These are phyloP conservation scores for Brassica hybrid DNA, from an alignment of 441 rosid species.

Conservation along the genomic window DNA sequence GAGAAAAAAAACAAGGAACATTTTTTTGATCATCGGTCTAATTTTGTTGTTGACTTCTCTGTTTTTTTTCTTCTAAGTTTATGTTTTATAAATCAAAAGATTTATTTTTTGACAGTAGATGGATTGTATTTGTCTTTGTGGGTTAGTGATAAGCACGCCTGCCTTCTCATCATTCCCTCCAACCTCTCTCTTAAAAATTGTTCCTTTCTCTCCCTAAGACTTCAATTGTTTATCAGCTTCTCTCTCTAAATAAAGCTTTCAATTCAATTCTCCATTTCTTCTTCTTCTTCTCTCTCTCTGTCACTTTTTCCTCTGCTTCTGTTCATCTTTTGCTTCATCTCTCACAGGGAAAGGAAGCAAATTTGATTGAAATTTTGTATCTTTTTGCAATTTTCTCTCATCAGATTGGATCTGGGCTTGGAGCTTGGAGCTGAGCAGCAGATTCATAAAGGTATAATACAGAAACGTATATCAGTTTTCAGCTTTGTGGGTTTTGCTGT, in stretches of 20 bases:
- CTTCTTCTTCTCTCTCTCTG: background rate
- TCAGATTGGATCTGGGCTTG: constrained; percentile 75
- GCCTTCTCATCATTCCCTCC: constrained; percentile 88
- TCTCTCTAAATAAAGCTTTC: constrained; percentile 41
- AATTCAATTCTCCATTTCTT: constrained; percentile 30
- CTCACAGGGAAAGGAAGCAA: constrained; percentile 18
- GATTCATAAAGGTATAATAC: constrained; percentile 44
- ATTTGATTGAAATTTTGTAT: constrained; percentile 22
- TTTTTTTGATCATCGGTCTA: background rate
- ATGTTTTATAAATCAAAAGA: constrained; percentile 3
- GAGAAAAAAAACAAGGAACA: background rate
- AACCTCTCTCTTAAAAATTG: no score
- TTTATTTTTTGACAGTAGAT: constrained; percentile 41
- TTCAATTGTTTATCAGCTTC: constrained; percentile 36
- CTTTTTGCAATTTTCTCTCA: no score
- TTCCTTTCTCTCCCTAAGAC: constrained; percentile 24
- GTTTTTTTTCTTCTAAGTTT: background rate
- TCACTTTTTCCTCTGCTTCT: constrained; percentile 32
- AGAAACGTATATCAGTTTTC: constrained; percentile 17
- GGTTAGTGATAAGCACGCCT: constrained; percentile 96
- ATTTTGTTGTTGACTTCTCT: constrained; percentile 11
- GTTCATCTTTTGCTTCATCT: constrained; percentile 40
- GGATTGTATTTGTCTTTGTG: constrained; percentile 41
- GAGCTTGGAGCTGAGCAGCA: constrained; percentile 31
- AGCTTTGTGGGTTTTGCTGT: constrained; percentile 24